A percentile compares a stretch with the other conserved stretches of the same genome.
Evolutionary conservation across 805 yeast genomes (phyloP).

Genomic region (Candida loeiensis): DNA sequence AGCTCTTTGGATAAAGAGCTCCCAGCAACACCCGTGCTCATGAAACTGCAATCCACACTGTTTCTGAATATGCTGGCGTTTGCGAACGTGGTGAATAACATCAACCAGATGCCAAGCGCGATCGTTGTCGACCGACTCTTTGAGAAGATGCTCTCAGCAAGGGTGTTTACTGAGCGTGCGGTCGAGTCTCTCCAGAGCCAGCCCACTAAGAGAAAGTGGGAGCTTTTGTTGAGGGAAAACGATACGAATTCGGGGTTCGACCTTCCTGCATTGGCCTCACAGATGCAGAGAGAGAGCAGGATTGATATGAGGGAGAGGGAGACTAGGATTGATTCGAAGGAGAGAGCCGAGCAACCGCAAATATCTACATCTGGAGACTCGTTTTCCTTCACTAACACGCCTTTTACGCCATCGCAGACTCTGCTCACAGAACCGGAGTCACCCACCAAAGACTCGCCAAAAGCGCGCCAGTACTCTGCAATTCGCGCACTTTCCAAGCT

Average conservation of each 20-base stretch:
- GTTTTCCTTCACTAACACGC: too few relatives aligned
- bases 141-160: slow-evolving; percentile 33
- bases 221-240: slow-evolving; percentile 37
- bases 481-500: slow-evolving; percentile 12
- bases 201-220: slow-evolving; percentile 41
- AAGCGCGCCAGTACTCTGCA: slow-evolving; percentile 10
- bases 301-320: background rate
- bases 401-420: background rate
- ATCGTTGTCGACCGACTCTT: slow-evolving; percentile 38
- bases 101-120: slow-evolving; percentile 33
- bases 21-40: background rate
- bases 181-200: slow-evolving; percentile 29
- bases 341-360: background rate
- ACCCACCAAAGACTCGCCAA: slow-evolving; percentile 8
- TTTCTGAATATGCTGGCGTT: slow-evolving; percentile 19
- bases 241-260: slow-evolving; percentile 38
- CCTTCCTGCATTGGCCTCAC: slow-evolving; percentile 21
- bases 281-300: slow-evolving; percentile 7
- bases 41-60: background rate
- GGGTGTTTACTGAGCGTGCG: slow-evolving; percentile 38
- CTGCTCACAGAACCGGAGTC: slow-evolving; percentile 2
- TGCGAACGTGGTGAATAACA: slow-evolving; percentile 28
- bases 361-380: background rate
- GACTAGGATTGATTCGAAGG: background rate
- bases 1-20: slow-evolving; percentile 3